phyloP scores from a whole-genome alignment of 129 eudicot species.

The Pseudognaphalium luteoalbum region DNA sequence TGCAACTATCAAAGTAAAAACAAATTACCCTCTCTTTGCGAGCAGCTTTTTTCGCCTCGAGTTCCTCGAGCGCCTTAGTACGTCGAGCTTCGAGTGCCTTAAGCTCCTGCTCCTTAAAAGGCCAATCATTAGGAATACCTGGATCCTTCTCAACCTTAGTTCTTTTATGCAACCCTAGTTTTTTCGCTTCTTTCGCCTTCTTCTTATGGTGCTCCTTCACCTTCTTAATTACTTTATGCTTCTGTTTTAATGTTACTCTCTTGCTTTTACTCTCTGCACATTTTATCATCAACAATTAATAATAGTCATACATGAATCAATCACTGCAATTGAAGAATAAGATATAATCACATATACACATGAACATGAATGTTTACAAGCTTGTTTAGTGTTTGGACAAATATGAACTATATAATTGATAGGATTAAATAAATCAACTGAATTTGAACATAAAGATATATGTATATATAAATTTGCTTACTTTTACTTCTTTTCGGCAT shows the following conservation, averaged over 20 bases:
- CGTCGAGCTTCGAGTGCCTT: conserved; percentile 91
- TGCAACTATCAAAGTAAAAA: neutral
- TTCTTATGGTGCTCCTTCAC: conserved; percentile 92
- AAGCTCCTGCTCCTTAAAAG: conserved; percentile 96
- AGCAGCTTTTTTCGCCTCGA: conserved; percentile 93
- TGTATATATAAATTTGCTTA: conserved; percentile 19
- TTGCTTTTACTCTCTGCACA: conserved; percentile 96
- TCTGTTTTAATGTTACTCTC: conserved; percentile 70
- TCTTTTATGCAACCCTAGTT: conserved; percentile 68
- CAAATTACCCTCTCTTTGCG: conserved; percentile 89
- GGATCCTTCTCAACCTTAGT: conserved; percentile 87
- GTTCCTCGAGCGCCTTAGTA: conserved; percentile 64
- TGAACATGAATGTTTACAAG: too few species aligned
- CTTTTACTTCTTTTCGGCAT: conserved; percentile 94
- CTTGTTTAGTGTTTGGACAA: too few species aligned
- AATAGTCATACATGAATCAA: too few species aligned
- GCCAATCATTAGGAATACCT: conserved; percentile 97
- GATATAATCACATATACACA: neutral
- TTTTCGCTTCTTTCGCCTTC: conserved; percentile 93
- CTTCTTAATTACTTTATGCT: conserved; percentile 77
- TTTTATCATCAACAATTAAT: neutral
- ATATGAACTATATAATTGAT: neutral
- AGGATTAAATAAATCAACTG: neutral
- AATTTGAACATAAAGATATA: neutral
- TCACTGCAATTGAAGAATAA: neutral